Conservation (phyloP, 352 stramenopile species). For the Phytophthora constricta region DNA sequence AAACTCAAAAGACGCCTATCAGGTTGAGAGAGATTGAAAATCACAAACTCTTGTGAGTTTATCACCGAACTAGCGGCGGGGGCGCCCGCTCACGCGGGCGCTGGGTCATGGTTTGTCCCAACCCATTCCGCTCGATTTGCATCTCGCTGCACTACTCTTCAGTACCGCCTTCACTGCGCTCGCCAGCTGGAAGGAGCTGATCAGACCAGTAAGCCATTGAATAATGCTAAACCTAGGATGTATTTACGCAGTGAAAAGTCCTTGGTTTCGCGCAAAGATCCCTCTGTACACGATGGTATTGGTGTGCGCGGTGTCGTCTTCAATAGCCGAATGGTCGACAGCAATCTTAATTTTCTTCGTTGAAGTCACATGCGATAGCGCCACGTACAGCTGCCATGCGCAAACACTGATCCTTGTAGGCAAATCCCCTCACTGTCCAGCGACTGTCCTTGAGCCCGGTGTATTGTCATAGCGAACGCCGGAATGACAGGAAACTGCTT, state of each 20-base stretch:
- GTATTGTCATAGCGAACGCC: slow-evolving; percentile 27
- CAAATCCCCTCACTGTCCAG: slow-evolving; percentile 9
- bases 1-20: too few species aligned
- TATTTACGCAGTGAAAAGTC: not conserved
- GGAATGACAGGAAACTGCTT: slow-evolving; percentile 22
- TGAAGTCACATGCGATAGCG: slow-evolving; percentile 11
- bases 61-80: not conserved
- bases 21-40: too few species aligned
- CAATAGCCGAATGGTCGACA: not conserved
- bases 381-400: slow-evolving; percentile 12
- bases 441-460: slow-evolving; percentile 17
- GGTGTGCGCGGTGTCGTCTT: slow-evolving; percentile 4
- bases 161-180: not conserved
- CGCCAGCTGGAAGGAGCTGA: not conserved
- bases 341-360: slow-evolving; percentile 6
- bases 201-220: not conserved
- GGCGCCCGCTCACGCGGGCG: not conserved
- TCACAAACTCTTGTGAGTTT: too few species aligned
- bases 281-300: slow-evolving; percentile 11
- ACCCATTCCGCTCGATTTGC: not conserved
- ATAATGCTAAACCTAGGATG: not conserved
- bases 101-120: not conserved
- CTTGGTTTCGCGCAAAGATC: slow-evolving; percentile 5
- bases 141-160: not conserved
- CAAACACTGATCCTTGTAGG: not conserved